Evolutionary conservation across 768 basidiomycete genomes (phyloP).

Genomic region (Phylloporus arenicola): DNA sequence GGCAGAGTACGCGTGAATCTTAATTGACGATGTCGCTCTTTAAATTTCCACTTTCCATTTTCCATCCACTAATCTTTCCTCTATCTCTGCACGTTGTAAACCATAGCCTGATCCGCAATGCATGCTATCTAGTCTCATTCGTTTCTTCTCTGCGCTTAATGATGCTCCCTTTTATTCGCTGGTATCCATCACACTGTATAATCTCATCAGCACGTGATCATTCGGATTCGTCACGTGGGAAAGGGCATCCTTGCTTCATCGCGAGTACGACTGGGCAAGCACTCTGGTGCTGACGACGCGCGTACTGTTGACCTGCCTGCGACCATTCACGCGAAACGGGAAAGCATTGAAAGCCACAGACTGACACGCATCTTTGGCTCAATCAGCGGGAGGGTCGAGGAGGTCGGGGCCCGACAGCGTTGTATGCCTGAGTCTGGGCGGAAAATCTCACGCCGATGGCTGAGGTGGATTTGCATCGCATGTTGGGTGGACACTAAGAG

Average conservation of each 20-base stretch:
- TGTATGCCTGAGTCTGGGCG: too few species aligned
- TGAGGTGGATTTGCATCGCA: constrained; percentile 9
- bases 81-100: constrained; percentile 26
- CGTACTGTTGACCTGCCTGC: background rate
- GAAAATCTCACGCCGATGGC: constrained; percentile 1
- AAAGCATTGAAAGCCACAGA: background rate
- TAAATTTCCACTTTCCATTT: constrained; percentile 5
- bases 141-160: background rate
- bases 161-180: constrained; percentile 4
- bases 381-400: constrained; percentile 1
- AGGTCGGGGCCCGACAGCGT: constrained; percentile 4
- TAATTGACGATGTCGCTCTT: constrained; percentile 23
- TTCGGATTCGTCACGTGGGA: constrained; percentile 21
- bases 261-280: constrained; percentile 1
- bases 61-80: constrained; percentile 3
- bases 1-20: constrained; percentile 34
- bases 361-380: background rate
- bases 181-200: background rate
- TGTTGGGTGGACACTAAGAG: background rate
- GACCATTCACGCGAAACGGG: background rate
- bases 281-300: constrained; percentile 4
- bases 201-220: constrained; percentile 17
- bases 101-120: constrained; percentile 20
- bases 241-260: constrained; percentile 4
- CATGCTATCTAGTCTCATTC: constrained; percentile 14